A percentile compares a stretch with the other conserved stretches of the same genome.
phyloP scores from a whole-genome alignment of 331 rosid genomes.

The Rosa hybrid region DNA sequence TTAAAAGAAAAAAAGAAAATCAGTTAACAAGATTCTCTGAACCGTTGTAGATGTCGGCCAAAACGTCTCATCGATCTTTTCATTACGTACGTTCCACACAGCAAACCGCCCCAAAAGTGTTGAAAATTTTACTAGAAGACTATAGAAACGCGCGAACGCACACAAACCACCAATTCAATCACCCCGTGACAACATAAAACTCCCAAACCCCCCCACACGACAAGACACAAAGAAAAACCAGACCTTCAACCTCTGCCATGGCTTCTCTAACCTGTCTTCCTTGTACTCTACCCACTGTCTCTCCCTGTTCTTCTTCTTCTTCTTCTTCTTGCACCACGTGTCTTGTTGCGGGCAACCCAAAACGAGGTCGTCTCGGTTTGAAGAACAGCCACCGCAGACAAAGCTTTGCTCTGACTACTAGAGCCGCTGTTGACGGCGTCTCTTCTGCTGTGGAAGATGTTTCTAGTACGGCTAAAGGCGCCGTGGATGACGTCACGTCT shows the following conservation, averaged over 20 bases:
- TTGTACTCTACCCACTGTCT: slow-evolving; percentile 24
- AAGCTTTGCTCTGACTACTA: slow-evolving; percentile 27
- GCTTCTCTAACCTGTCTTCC: slow-evolving; percentile 48
- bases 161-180: background rate
- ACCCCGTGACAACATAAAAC: background rate
- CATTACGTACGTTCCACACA: background rate
- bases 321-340: slow-evolving; percentile 12
- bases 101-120: background rate
- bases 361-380: slow-evolving; percentile 19
- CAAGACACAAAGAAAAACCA: background rate
- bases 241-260: slow-evolving; percentile 27
- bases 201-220: background rate
- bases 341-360: slow-evolving; percentile 27
- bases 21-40: background rate
- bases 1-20: no score
- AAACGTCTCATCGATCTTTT: background rate
- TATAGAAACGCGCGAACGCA: background rate
- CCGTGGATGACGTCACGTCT: slow-evolving; percentile 3
- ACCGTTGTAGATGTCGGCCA: background rate
- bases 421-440: slow-evolving; percentile 39
- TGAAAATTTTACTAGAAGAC: slow-evolving; percentile 7
- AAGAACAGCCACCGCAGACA: slow-evolving; percentile 2
- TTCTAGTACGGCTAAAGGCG: background rate
- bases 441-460: slow-evolving; percentile 22
- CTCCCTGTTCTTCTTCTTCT: slow-evolving; percentile 26